These are phyloP conservation scores for Alternaria triticina DNA, from an alignment of 2,329 filamentous ascomycete species.

Conservation along the genomic window DNA sequence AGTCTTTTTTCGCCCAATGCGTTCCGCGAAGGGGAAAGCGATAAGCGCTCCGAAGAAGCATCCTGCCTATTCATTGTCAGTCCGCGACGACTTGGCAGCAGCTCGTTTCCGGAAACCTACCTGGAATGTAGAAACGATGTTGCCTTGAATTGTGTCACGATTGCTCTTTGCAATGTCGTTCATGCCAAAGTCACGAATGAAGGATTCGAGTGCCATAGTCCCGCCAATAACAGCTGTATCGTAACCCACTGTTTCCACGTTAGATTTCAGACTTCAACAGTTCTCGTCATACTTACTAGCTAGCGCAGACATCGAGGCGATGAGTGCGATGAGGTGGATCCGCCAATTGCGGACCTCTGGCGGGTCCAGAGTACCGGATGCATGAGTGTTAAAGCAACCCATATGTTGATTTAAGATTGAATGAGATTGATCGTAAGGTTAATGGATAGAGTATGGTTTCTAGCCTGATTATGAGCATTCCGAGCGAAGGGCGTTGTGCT, in stretches of 20 bases:
- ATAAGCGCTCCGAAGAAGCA: slow-evolving; percentile 50
- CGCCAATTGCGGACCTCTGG: slow-evolving; percentile 47
- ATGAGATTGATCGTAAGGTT: neutral
- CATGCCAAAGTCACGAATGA: slow-evolving; percentile 46
- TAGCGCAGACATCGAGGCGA: slow-evolving; percentile 48
- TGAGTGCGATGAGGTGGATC: slow-evolving; percentile 43
- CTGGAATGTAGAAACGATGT: slow-evolving; percentile 49
- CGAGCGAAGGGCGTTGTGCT: neutral
- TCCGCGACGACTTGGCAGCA: neutral
- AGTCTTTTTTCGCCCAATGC: slow-evolving; percentile 56
- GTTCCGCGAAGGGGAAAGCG: slow-evolving; percentile 57
- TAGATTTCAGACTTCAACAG: neutral
- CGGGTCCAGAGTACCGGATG: slow-evolving; percentile 42
- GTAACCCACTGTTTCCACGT: slow-evolving; percentile 34
- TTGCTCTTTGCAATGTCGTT: slow-evolving; percentile 33
- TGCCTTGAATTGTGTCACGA: slow-evolving; percentile 49
- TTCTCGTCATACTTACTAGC: slow-evolving; percentile 31
- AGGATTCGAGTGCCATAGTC: slow-evolving; percentile 50
- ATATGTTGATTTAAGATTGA: slow-evolving; percentile 6
- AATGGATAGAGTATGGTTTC: neutral
- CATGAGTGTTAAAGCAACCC: slow-evolving; percentile 40
- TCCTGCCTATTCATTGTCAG: slow-evolving; percentile 27
- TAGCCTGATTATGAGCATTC: neutral
- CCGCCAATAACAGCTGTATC: slow-evolving; percentile 49
- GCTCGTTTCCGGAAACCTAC: slow-evolving; percentile 7